These are phyloP conservation scores for Claviceps cyperi DNA, from an alignment of 2,329 filamentous ascomycete species.

Conservation along the genomic window DNA sequence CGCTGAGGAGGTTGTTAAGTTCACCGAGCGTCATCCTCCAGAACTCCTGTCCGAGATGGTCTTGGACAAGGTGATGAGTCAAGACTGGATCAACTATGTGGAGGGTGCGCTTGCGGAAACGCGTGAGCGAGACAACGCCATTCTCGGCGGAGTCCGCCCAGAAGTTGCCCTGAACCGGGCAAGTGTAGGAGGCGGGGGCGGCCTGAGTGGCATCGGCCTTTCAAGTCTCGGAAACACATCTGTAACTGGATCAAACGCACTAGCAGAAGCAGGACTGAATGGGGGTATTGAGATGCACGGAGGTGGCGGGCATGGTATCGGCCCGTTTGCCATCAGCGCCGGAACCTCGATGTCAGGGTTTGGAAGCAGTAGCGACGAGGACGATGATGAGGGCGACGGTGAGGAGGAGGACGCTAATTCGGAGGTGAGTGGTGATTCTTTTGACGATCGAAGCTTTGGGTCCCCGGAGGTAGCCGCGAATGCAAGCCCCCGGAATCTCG, in stretches of 20 bases:
- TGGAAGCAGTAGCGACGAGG: constrained; percentile 87
- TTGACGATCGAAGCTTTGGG: constrained; percentile 16
- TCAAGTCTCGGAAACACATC: constrained; percentile 27
- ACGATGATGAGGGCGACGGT: constrained; percentile 86
- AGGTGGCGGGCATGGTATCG: constrained; percentile 51
- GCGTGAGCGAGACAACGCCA: constrained; percentile 92
- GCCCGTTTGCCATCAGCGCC: constrained; percentile 56
- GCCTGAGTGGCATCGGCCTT: constrained; percentile 34
- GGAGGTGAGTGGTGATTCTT: constrained; percentile 41
- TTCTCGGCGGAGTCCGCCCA: constrained; percentile 84
- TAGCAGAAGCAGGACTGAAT: constrained; percentile 70
- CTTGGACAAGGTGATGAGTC: constrained; percentile 75
- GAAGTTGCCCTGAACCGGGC: constrained; percentile 76
- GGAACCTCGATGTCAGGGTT: constrained; percentile 78
- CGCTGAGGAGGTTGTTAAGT: constrained; percentile 96
- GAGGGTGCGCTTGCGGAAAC: constrained; percentile 88
- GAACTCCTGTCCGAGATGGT: constrained; percentile 75
- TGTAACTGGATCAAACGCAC: constrained; percentile 44
- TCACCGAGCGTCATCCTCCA: constrained; percentile 83
- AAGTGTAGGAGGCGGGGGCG: constrained; percentile 33
- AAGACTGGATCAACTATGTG: constrained; percentile 88
- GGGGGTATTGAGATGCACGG: constrained; percentile 56
- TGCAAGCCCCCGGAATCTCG: constrained; percentile 9
- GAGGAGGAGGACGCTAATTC: constrained; percentile 61
- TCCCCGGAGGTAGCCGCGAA: constrained; percentile 15